phyloP scores from a whole-genome alignment of 2,329 filamentous ascomycete genomes.

The Neurospora sp. region DNA sequence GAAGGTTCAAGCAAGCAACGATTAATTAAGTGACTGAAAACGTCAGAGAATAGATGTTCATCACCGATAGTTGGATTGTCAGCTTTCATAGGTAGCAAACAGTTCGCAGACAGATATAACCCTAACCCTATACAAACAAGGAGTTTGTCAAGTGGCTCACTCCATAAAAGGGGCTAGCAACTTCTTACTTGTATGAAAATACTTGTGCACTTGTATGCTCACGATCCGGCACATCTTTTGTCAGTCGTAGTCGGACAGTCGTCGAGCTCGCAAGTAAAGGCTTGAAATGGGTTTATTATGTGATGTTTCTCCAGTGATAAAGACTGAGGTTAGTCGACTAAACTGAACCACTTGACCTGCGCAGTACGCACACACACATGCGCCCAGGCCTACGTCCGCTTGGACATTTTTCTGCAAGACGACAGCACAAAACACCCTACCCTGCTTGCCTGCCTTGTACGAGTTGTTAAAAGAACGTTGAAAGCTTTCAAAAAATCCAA shows the following conservation, averaged over 20 bases:
- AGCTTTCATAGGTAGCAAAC: neutral
- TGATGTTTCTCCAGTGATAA: neutral
- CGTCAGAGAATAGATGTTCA: neutral
- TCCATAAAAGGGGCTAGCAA: neutral
- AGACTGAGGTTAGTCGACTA: neutral
- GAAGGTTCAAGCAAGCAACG: neutral
- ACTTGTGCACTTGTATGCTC: neutral
- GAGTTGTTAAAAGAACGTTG: neutral
- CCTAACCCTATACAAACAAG: neutral
- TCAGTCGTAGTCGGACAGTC: neutral
- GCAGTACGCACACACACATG: neutral
- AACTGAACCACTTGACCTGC: neutral
- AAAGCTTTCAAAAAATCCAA: neutral
- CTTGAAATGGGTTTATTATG: neutral
- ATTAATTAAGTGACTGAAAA: neutral
- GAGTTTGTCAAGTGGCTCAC: neutral
- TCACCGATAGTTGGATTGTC: neutral
- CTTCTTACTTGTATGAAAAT: neutral
- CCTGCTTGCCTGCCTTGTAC: neutral
- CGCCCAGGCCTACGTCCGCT: neutral
- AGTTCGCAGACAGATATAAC: neutral
- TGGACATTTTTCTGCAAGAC: neutral
- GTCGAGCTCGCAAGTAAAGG: neutral
- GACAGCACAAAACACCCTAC: neutral
- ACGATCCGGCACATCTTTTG: neutral